A percentile compares a stretch with the other conserved stretches of the same genome.
Evolutionary conservation across 441 rosid species (phyloP).

Genomic region (Corymbia citriodora): DNA sequence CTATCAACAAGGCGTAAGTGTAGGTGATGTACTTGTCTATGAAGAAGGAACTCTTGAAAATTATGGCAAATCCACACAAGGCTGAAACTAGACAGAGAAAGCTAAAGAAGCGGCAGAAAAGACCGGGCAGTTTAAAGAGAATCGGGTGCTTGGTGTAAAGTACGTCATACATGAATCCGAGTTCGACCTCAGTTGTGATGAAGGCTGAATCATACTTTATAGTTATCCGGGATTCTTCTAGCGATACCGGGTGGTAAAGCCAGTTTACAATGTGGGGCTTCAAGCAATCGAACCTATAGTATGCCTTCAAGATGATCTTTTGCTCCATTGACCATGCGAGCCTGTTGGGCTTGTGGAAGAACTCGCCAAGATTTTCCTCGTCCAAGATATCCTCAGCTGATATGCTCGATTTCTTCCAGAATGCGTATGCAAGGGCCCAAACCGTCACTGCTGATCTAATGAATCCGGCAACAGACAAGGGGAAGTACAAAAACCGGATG

Average conservation of each 20-base stretch:
- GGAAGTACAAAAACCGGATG: not conserved
- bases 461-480: not conserved
- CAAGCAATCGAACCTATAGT: not conserved
- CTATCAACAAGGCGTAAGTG: not conserved
- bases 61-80: not conserved
- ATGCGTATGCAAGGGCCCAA: not conserved
- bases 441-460: not conserved
- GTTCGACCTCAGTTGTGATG: not conserved
- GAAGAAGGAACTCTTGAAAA: not conserved
- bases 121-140: not conserved
- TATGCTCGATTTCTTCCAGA: not conserved
- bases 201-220: not conserved
- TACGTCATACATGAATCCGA: not conserved
- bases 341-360: not conserved
- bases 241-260: not conserved
- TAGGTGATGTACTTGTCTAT: not conserved
- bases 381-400: not conserved
- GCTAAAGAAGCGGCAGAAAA: not conserved
- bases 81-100: not conserved
- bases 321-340: not conserved
- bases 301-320: not conserved
- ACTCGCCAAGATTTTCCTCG: too few species aligned
- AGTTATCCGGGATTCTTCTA: not conserved
- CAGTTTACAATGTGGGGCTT: not conserved
- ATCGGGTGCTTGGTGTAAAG: not conserved